phyloP scores from a whole-genome alignment of 2,329 filamentous ascomycete genomes.

The Penicillium sp. region DNA sequence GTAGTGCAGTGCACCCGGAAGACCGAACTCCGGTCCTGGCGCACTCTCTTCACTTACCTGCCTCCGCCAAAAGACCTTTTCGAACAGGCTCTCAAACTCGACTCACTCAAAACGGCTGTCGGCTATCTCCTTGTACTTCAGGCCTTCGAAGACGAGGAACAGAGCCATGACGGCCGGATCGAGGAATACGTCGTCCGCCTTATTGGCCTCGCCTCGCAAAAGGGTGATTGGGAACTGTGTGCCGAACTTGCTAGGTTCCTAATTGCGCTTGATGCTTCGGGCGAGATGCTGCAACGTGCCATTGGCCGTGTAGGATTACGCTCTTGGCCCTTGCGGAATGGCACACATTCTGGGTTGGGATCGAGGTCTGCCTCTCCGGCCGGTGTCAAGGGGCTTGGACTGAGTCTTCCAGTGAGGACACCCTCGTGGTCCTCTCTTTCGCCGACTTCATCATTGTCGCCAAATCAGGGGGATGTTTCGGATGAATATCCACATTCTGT shows the following conservation, averaged over 20 bases:
- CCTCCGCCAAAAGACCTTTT: constrained; percentile 90
- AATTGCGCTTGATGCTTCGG: constrained; percentile 85
- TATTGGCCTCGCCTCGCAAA: constrained; percentile 75
- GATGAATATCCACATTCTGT: constrained; percentile 14
- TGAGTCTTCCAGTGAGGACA: constrained; percentile 31
- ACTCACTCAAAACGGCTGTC: constrained; percentile 88
- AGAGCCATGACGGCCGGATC: constrained; percentile 53
- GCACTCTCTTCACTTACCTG: constrained; percentile 86
- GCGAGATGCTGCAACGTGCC: constrained; percentile 65
- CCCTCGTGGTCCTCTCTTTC: constrained; percentile 37
- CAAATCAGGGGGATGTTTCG: constrained; percentile 6
- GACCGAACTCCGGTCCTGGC: constrained; percentile 93
- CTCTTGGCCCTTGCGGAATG: constrained; percentile 16
- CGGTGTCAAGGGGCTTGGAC: constrained; percentile 35
- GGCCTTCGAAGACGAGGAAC: constrained; percentile 62
- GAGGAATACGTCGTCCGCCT: constrained; percentile 69
- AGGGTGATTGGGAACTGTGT: constrained; percentile 92
- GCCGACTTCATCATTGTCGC: constrained; percentile 28
- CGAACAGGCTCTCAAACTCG: constrained; percentile 82
- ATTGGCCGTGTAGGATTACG: constrained; percentile 43
- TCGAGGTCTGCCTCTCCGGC: constrained; percentile 24
- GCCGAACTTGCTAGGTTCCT: constrained; percentile 94
- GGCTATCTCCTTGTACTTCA: constrained; percentile 96
- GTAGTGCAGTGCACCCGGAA: constrained; percentile 96
- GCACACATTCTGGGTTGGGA: constrained; percentile 10